Evolutionary conservation across 208 protist species (phyloP).

Genomic region (Trypanosoma platydactyli): DNA sequence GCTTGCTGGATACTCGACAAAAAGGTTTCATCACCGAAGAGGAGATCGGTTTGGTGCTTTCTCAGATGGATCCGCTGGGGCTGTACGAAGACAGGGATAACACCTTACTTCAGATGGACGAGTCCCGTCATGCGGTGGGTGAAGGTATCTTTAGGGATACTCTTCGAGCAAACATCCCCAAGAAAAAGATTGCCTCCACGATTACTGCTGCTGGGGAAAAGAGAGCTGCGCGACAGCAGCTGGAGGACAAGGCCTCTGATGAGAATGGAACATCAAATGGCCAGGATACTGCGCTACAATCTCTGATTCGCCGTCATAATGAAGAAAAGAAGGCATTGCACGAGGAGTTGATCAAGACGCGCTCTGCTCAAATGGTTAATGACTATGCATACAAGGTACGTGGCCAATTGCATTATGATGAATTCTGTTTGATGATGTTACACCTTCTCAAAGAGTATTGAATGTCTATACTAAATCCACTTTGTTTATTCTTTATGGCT

Average conservation of each 20-base stretch:
- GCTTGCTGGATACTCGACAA: conserved; percentile 21
- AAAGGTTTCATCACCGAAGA: conserved; percentile 28
- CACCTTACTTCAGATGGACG: conserved; percentile 26
- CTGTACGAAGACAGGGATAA: conserved; percentile 44
- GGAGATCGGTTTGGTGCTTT: conserved; percentile 20
- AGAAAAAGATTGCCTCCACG: neutral
- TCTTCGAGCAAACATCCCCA: too few relatives aligned
- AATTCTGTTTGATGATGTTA: conserved; percentile 68
- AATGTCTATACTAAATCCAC: neutral
- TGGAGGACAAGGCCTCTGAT: too few relatives aligned
- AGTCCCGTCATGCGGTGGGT: conserved; percentile 27
- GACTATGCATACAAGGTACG: conserved; percentile 45
- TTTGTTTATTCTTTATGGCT: neutral
- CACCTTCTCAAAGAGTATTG: conserved; percentile 50
- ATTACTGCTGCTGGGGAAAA: conserved; percentile 1
- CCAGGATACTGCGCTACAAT: neutral
- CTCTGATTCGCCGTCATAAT: conserved; percentile 25
- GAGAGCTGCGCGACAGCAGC: neutral
- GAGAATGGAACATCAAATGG: too few relatives aligned
- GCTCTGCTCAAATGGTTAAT: conserved; percentile 20
- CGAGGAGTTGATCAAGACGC: conserved; percentile 25
- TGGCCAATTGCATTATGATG: conserved; percentile 52
- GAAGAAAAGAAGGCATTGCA: conserved; percentile 15
- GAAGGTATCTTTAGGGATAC: neutral
- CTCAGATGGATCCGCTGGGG: conserved; percentile 36